Base-by-base conservation (phyloP, 2,329 filamentous ascomycete genomes). In the Sporothrix curviconia region DNA sequence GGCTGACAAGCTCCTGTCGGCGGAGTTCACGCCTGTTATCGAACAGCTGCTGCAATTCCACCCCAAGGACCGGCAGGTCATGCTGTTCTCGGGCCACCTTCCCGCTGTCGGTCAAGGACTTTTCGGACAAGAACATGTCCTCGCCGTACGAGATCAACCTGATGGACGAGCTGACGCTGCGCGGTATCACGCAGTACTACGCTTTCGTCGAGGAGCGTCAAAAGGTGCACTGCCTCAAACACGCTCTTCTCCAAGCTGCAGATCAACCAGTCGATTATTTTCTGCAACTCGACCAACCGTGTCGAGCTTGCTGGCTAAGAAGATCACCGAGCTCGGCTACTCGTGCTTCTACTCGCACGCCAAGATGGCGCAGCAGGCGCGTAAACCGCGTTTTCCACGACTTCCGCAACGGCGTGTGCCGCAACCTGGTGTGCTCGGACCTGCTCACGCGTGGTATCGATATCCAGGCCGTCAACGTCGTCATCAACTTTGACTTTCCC, bases 261-360 rank as follows among this genome's bases (percentile, higher is more conserved):
- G 74, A 99, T 99, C 77, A 99, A 99, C 76, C 94, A 99, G 78
- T 99, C 95, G 62, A 99, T 99, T 77, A 99, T 99, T 71, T 99
- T 99, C 78, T 99, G 94, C 77, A 99, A 99, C 75, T 99, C 94
- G 40, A 99, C 94, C 55, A 97, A 97, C 73, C 90, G 94, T 64
- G 94, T 99, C 60, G 94, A 99, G 74, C 81, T n/a, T 99, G 55
- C 83, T 99, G 25, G 94, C 94, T 52, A 99, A 99, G 81, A 99
- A 99, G 75, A 99, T 99, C 68, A 99, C 95, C 49, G 95, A 99
- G 72, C 84, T 99, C 63, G 94, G 94, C 63, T 99, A 99, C 75
- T 99, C 94, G 1, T 99, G 94, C 77, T 99, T 97, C 77, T 99
- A 99, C 77, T 97, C 92, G 65, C 94, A 99, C 72, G 94, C 94